Percentiles rank a stretch among this genome's conserved stretches.
Evolutionary conservation across 805 yeast species (phyloP).

Genomic region (Metschnikowia shivogae): DNA sequence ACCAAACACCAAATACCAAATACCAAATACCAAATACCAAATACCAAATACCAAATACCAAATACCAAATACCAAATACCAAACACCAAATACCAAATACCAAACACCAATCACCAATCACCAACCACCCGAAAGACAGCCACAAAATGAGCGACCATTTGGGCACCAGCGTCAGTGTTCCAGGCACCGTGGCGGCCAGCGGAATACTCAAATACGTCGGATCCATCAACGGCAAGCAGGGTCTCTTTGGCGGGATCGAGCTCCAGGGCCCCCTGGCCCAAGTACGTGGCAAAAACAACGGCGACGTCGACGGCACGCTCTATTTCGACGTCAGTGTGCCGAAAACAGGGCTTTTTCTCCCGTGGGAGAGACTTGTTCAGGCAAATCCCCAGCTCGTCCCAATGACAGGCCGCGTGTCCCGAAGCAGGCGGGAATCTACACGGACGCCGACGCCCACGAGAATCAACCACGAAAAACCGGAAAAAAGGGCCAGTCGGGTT

Average conservation of each 20-base stretch:
- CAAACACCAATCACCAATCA: no score
- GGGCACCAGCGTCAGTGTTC: constrained; percentile 44
- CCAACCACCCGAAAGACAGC: no score
- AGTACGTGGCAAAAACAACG: constrained; percentile 75
- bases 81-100: no score
- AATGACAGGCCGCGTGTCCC: constrained; percentile 5
- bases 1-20: no score
- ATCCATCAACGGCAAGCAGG: constrained; percentile 61
- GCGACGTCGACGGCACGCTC: constrained; percentile 66
- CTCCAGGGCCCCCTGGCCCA: constrained; percentile 57
- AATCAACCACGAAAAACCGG: neutral
- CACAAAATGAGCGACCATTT: constrained; percentile 26
- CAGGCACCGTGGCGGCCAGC: constrained; percentile 56
- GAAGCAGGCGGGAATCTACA: neutral
- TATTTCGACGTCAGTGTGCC: constrained; percentile 67
- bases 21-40: no score
- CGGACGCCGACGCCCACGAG: constrained; percentile 5
- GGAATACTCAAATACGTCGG: constrained; percentile 75
- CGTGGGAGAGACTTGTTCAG: constrained; percentile 42
- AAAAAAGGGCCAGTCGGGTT: neutral
- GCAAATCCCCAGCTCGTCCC: constrained; percentile 29
- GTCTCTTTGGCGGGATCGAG: constrained; percentile 85
- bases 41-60: no score
- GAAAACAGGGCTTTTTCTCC: constrained; percentile 72
- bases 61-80: no score